Conservation (phyloP, 176 grass and related monocot genomes). For the Hsuehochloa calcarea region DNA sequence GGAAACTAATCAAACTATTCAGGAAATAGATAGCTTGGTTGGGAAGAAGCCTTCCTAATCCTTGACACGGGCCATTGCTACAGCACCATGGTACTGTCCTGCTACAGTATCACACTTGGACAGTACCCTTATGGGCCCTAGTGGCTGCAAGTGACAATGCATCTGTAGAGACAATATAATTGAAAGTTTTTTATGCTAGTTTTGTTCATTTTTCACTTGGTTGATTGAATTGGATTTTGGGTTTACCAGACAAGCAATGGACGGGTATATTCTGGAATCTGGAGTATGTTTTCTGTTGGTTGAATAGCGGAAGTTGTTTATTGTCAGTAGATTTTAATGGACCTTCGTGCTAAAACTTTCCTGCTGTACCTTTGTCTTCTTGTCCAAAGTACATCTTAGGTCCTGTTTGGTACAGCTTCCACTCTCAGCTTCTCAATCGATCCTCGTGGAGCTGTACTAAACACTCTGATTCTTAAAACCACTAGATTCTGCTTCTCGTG, state of each 20-base stretch:
- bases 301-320: not conserved
- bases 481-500: no score
- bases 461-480: no score
- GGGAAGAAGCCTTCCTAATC: not conserved
- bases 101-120: not conserved
- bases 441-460: no score
- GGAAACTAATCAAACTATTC: not conserved
- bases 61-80: not conserved
- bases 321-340: not conserved
- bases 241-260: not conserved
- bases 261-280: not conserved
- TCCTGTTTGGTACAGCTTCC: no score
- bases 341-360: not conserved
- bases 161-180: not conserved
- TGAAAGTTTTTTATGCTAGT: not conserved
- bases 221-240: not conserved
- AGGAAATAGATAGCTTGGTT: not conserved
- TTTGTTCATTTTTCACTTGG: not conserved
- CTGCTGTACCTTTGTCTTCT: not conserved
- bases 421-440: no score
- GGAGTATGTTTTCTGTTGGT: not conserved
- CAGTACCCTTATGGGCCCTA: not conserved
- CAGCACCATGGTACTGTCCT: not conserved
- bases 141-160: not conserved
- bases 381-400: not conserved